These are phyloP conservation scores for Schizonepeta tenuifolia DNA, from an alignment of 257 asterid species.

Conservation along the genomic window DNA sequence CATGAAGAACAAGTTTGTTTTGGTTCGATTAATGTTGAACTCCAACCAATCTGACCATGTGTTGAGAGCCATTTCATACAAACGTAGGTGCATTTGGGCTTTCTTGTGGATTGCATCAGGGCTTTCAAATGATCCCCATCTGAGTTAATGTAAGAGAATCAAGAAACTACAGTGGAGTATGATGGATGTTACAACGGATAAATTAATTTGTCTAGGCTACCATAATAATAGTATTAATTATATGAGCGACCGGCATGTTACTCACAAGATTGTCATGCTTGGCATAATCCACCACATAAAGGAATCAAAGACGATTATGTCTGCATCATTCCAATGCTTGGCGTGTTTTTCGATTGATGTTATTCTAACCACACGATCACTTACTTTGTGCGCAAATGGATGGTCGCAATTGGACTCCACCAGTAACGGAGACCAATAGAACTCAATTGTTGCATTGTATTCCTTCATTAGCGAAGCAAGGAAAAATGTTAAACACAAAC, in stretches of 20 bases:
- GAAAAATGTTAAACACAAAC: too few relatives aligned
- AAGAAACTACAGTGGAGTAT: too few relatives aligned
- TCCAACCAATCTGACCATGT: slow-evolving; percentile 76
- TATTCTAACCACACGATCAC: slow-evolving; percentile 51
- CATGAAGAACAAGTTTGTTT: slow-evolving; percentile 58
- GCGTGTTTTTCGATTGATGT: slow-evolving; percentile 63
- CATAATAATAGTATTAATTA: too few relatives aligned
- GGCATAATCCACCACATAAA: slow-evolving; percentile 72
- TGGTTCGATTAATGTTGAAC: slow-evolving; percentile 51
- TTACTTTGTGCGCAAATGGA: slow-evolving; percentile 14
- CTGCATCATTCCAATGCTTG: slow-evolving; percentile 66
- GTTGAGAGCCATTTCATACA: slow-evolving; percentile 62
- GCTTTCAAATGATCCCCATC: slow-evolving; percentile 60
- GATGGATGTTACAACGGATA: too few relatives aligned
- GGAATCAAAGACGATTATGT: slow-evolving; percentile 64
- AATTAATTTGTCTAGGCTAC: too few relatives aligned
- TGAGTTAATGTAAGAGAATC: too few relatives aligned
- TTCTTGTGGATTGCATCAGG: slow-evolving; percentile 50
- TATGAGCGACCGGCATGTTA: not conserved
- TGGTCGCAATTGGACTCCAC: slow-evolving; percentile 74
- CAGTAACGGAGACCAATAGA: slow-evolving; percentile 75
- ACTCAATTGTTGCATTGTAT: slow-evolving; percentile 60
- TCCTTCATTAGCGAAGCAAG: slow-evolving; percentile 51
- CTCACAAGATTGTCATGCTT: slow-evolving; percentile 60
- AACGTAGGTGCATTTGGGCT: slow-evolving; percentile 24